Base-by-base conservation (phyloP, 2,329 filamentous ascomycete genomes). In the Xylariaceae sp. region DNA sequence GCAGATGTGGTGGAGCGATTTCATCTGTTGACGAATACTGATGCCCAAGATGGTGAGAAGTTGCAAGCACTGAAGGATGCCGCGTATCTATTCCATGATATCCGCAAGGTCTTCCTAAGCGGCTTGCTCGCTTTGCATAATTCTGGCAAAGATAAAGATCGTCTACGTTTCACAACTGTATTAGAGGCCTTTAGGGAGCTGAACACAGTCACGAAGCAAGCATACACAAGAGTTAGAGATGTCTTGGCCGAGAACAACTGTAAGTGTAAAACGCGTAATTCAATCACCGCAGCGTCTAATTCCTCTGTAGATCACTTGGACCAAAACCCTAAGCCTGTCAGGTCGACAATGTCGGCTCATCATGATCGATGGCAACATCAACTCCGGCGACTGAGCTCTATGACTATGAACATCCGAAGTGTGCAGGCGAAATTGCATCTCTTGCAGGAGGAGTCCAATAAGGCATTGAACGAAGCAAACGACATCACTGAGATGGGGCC, bases 361-460 rank as follows among this genome's bases (percentile, higher is more conserved):
- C 87, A 88, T 56, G 92, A 97, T 70, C 86, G 90, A 61, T 87
- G 93, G 79, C 88, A 92, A 58, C 87, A 88, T 57, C 93, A 96
- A 72, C 83, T 97, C 59, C 88, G 91, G 61, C 93, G 96, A 71
- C 84, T 99, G 48, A 91, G 90, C 69, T 89, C 89, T 0, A 80
- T 99, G 39, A 96, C 92, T 0, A 90, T 92, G 57, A 92, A 92
- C 13, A 96, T 97, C 62, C 87, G 92, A 34, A 90, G 90, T 9
- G 80, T 99, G 53, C 93, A 97, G 74, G 94, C 94, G 42, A 99
- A 97, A 74, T 86, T 99, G 77, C 92, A 95, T 61, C 80, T 99
- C 6, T 77, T 97, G 57, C 86, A 91, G 53, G 94, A 99, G 73
- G 92, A 97, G 73, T 95, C 92, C 0, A 90, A 90, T 70, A 84